Evolutionary conservation across 2,329 filamentous ascomycete species (phyloP), one percentile per base, ranked within the genome.

Genomic region (Talaromyces sp.): DNA sequence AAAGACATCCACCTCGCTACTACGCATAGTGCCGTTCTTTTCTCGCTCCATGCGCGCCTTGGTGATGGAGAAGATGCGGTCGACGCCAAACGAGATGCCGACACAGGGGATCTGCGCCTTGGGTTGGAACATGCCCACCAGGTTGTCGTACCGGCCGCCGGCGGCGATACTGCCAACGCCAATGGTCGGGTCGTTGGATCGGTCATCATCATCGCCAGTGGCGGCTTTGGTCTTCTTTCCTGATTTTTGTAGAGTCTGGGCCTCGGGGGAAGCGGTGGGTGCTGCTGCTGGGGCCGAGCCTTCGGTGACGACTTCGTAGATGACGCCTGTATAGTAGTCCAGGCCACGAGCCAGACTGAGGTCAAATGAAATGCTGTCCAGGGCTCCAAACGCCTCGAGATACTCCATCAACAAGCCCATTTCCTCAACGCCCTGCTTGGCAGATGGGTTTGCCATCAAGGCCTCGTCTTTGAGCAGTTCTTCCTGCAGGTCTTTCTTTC

Each of bases 61-160:
- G 65, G 88, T 91, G 70, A 97, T 92, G 67, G 89, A 91, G 78
- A 96, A 96, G 70, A 97, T 97, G 67, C 93, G 88, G 75, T 97
- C 93, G 54, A 97, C 91, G 59, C 93, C 93, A 71, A 97, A 97
- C 1, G 92, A 96, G 66, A 96, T 90, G 64, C 90, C 90, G 6
- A 94, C 89, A 67, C 90, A 93, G n/a, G 91, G 93, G 59, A 97
- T 91, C 72, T 92, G 87, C 24, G 81, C 84, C 78, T 92, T 93
- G 68, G 88, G 88, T 59, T 86, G 88, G 80, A 96, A 97, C 91
- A 96, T 96, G 77, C 90, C 90, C 5, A 97, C 93, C 3, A 97
- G 83, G 71, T 94, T 88, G 75, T 97, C 93, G 75, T 97, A 97
- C 63, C 92, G 88, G 51, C 92, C 91, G 70, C 92, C 92, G 3